Conservation (phyloP, 306 rosid species). For the Acmispon strigosus region DNA sequence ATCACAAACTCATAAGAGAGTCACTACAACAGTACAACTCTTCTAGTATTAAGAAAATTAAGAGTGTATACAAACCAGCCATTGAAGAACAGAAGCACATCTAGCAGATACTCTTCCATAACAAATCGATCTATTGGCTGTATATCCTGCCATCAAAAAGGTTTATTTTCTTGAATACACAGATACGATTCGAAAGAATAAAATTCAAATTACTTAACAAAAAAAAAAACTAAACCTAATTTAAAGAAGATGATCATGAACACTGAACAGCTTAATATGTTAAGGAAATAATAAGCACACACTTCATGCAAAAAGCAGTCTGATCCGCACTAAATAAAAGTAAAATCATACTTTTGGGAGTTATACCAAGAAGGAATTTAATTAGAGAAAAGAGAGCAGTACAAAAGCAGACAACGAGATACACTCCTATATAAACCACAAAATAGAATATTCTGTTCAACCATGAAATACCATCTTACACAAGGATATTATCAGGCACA, state of each 20-base stretch:
- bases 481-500: not conserved
- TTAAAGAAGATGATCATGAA: not conserved
- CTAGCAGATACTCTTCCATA: constrained; percentile 94
- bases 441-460: not conserved
- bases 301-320: constrained; percentile 1
- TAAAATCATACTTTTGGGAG: not conserved
- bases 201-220: not conserved
- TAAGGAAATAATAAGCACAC: constrained; percentile 2
- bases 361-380: not conserved
- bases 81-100: constrained; percentile 91
- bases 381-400: not conserved
- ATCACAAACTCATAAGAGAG: not conserved
- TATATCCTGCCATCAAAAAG: constrained; percentile 63
- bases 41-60: not conserved
- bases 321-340: not conserved
- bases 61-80: constrained; percentile 72
- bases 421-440: not conserved
- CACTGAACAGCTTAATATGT: not conserved
- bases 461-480: not conserved
- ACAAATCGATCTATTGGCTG: constrained; percentile 89
- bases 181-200: constrained; percentile 2
- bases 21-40: not conserved
- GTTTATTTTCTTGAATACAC: not conserved
- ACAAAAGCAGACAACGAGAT: constrained; percentile 3
- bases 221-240: not conserved